These are phyloP conservation scores for Mycena capillaripes DNA, from an alignment of 768 basidiomycete species.

Conservation along the genomic window DNA sequence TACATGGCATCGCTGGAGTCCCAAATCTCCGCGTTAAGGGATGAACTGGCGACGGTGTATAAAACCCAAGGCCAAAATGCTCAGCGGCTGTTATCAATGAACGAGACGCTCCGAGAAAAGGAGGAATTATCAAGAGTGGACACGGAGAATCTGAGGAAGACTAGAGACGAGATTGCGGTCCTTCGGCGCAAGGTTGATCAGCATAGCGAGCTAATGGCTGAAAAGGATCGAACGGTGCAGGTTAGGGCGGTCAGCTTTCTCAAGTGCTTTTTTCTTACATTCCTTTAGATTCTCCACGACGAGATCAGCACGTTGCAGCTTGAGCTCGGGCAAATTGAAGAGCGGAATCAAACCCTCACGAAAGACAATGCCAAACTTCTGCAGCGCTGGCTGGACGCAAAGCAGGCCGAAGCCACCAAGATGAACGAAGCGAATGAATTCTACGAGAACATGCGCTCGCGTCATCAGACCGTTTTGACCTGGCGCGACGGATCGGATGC, in stretches of 20 bases:
- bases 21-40: constrained; percentile 91
- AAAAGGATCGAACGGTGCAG: constrained; percentile 92
- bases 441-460: constrained; percentile 89
- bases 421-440: constrained; percentile 96
- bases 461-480: constrained; percentile 71
- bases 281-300: constrained; percentile 87
- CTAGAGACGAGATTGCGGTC: constrained; percentile 79
- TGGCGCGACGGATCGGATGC: constrained; percentile 63
- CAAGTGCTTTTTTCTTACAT: constrained; percentile 15
- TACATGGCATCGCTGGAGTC: constrained; percentile 94
- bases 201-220: constrained; percentile 87
- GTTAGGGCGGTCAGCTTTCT: constrained; percentile 57
- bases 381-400: constrained; percentile 97
- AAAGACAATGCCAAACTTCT: constrained; percentile 96
- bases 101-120: constrained; percentile 93
- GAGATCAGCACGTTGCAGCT: constrained; percentile 94
- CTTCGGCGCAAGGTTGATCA: constrained; percentile 85
- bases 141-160: constrained; percentile 82
- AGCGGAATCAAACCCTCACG: constrained; percentile 87
- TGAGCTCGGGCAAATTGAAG: constrained; percentile 91
- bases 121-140: constrained; percentile 90
- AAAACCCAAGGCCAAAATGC: constrained; percentile 97
- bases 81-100: constrained; percentile 92
- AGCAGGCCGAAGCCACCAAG: constrained; percentile 91
- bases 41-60: constrained; percentile 95